Evolutionary conservation across 768 basidiomycete genomes (phyloP).

Genomic region (Strobilomyces confusus): DNA sequence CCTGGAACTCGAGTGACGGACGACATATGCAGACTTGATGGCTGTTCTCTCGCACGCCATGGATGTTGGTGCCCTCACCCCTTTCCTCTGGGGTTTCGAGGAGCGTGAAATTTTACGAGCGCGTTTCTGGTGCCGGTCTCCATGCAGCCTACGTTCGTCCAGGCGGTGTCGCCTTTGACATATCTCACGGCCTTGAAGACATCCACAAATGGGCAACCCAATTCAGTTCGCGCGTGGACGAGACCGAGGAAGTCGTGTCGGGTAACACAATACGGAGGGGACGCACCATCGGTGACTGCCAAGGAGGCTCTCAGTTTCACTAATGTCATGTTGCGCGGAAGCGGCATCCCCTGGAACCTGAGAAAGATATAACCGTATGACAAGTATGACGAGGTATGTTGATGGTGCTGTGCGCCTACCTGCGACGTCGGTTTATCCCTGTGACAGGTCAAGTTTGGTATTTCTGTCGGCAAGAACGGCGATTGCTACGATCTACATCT

Average conservation of each 20-base stretch:
- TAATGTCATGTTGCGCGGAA: slow-evolving; percentile 95
- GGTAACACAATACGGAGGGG: slow-evolving; percentile 98
- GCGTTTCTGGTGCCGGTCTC: too few relatives aligned
- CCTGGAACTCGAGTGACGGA: slow-evolving; percentile 15
- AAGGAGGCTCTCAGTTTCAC: slow-evolving; percentile 85
- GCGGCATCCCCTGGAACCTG: slow-evolving; percentile 75
- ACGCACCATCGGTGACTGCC: slow-evolving; percentile 90
- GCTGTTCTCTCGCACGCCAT: slow-evolving; percentile 92
- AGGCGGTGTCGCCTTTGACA: background rate
- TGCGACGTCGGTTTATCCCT: background rate
- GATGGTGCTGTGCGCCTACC: slow-evolving; percentile 17
- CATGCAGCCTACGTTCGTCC: background rate
- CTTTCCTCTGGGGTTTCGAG: slow-evolving; percentile 74
- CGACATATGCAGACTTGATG: slow-evolving; percentile 70
- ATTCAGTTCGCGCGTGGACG: slow-evolving; percentile 85
- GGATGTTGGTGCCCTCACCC: slow-evolving; percentile 97
- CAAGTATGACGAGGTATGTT: slow-evolving; percentile 62
- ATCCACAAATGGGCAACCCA: slow-evolving; percentile 93
- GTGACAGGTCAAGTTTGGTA: slow-evolving; percentile 85
- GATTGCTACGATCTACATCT: slow-evolving; percentile 98
- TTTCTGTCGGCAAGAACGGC: slow-evolving; percentile 94
- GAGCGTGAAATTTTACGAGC: too few relatives aligned
- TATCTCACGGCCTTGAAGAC: background rate
- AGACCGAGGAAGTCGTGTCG: slow-evolving; percentile 96
- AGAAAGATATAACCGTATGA: slow-evolving; percentile 81